Conservation (phyloP, 345 rosid genomes). For the Arabidopsis arenosa region DNA sequence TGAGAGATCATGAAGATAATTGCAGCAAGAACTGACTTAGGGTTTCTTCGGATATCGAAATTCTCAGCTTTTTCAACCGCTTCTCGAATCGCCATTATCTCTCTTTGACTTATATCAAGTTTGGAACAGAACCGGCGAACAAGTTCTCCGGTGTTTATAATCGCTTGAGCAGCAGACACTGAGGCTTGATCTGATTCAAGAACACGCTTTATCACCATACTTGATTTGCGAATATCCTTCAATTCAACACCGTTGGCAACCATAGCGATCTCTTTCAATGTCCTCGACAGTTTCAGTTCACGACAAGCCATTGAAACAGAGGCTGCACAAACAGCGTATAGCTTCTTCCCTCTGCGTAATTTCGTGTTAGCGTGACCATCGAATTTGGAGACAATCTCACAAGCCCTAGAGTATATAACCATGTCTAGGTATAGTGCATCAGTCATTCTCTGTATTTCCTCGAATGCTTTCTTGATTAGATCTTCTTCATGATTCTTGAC, state of each 20-base stretch:
- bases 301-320: constrained; percentile 39
- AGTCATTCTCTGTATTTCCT: no score
- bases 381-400: constrained; percentile 25
- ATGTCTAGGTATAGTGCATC: background rate
- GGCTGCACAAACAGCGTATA: constrained; percentile 25
- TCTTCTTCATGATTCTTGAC: no score
- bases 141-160: constrained; percentile 30
- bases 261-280: constrained; percentile 31
- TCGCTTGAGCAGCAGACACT: constrained; percentile 2
- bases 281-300: constrained; percentile 21
- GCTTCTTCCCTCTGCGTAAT: background rate
- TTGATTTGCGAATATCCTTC: constrained; percentile 14
- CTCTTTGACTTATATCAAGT: constrained; percentile 7
- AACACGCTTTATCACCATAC: constrained; percentile 10
- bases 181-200: background rate
- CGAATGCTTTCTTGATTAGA: no score
- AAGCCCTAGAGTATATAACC: constrained; percentile 19
- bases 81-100: constrained; percentile 24
- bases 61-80: constrained; percentile 22
- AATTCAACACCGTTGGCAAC: background rate
- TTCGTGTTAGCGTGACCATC: background rate
- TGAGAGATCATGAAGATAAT: constrained; percentile 36
- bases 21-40: constrained; percentile 39
- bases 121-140: constrained; percentile 33
- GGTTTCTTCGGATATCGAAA: constrained; percentile 31